Percentiles rank a stretch among this genome's conserved stretches.
Evolutionary conservation across 345 rosid species (phyloP).

Genomic region (Erucastrum elatum): DNA sequence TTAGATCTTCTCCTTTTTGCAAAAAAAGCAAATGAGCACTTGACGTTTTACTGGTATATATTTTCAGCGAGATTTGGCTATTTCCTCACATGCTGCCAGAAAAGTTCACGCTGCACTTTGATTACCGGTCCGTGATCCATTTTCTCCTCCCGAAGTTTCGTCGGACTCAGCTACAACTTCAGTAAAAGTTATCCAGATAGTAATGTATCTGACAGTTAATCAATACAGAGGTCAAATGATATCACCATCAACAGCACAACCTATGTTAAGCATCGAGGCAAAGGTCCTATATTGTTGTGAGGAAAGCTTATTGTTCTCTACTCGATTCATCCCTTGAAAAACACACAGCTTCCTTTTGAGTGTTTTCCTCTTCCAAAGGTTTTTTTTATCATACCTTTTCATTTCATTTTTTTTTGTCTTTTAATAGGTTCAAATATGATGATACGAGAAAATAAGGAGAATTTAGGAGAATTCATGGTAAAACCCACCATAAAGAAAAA

Average conservation of each 20-base stretch:
- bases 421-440: too few species aligned
- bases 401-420: too few species aligned
- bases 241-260: conserved; percentile 74
- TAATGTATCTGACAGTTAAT: conserved; percentile 68
- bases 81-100: conserved; percentile 76
- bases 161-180: conserved; percentile 97
- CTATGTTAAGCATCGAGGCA: conserved; percentile 58
- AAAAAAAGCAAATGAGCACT: background rate
- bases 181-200: conserved; percentile 58
- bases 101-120: conserved; percentile 59
- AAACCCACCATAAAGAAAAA: too few species aligned
- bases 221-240: conserved; percentile 90
- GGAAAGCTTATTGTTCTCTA: too few species aligned
- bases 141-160: conserved; percentile 60
- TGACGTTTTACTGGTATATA: conserved; percentile 24
- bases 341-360: too few species aligned
- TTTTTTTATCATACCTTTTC: too few species aligned
- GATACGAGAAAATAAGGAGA: too few species aligned
- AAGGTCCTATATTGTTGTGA: conserved; percentile 57
- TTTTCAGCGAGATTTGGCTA: conserved; percentile 80
- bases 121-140: conserved; percentile 47
- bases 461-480: too few species aligned
- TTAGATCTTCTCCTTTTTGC: conserved; percentile 2
- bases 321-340: too few species aligned
- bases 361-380: too few species aligned